A percentile compares a stretch with the other conserved stretches of the same genome.
Evolutionary conservation across 768 basidiomycete species (phyloP).

Genomic region (Crepidotus variabilis): DNA sequence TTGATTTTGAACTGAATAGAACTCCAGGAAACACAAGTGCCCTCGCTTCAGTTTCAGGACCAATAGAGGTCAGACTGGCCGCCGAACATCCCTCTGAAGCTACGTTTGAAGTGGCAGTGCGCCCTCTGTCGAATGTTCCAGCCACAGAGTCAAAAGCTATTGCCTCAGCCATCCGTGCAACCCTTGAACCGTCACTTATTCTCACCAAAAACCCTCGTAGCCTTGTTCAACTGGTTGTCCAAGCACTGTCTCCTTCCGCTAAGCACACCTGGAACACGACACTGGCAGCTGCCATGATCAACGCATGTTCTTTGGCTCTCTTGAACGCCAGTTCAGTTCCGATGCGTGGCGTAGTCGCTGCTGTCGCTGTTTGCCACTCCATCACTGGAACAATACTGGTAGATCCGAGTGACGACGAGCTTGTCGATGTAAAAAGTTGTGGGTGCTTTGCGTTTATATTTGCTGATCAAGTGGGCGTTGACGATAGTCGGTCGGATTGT

Average conservation of each 20-base stretch:
- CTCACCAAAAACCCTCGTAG: conserved; percentile 68
- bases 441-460: conserved; percentile 75
- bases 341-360: conserved; percentile 73
- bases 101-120: conserved; percentile 69
- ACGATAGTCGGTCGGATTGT: conserved; percentile 23
- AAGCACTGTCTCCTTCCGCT: conserved; percentile 40
- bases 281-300: conserved; percentile 63
- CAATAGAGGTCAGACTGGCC: conserved; percentile 69
- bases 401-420: conserved; percentile 49
- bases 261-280: conserved; percentile 29
- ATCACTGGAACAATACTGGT: conserved; percentile 35
- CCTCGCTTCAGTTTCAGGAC: conserved; percentile 74
- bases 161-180: conserved; percentile 47
- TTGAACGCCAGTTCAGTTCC: conserved; percentile 68
- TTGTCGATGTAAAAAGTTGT: conserved; percentile 28
- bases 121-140: conserved; percentile 67
- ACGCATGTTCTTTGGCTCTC: conserved; percentile 66
- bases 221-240: conserved; percentile 74
- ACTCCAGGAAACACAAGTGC: conserved; percentile 36
- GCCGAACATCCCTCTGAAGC: conserved; percentile 70
- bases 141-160: conserved; percentile 66
- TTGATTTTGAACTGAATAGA: conserved; percentile 4
- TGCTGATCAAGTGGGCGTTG: conserved; percentile 20
- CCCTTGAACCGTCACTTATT: conserved; percentile 61
- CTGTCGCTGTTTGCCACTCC: conserved; percentile 51